Evolutionary conservation across 805 yeast species (phyloP).

Genomic region (Hanseniaspora hatyaiensis): DNA sequence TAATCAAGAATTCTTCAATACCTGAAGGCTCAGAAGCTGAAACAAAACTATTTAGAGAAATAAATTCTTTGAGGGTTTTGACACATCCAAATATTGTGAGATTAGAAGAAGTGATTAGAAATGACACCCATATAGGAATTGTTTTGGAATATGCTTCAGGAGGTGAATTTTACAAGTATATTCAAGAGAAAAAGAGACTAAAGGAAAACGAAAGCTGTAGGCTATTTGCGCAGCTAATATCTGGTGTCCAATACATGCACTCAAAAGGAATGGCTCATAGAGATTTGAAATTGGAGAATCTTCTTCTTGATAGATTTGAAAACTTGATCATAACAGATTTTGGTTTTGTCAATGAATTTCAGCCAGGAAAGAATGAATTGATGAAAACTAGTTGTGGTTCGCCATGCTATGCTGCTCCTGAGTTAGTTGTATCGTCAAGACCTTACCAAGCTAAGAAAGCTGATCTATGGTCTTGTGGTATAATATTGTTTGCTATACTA

Average conservation of each 20-base stretch:
- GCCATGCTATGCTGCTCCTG: constrained; percentile 98
- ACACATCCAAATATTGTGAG: constrained; percentile 90
- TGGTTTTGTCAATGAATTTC: constrained; percentile 83
- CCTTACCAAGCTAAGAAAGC: constrained; percentile 89
- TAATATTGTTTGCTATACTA: constrained; percentile 88
- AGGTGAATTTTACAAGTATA: constrained; percentile 91
- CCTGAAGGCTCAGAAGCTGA: constrained; percentile 77
- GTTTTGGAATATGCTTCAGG: constrained; percentile 95
- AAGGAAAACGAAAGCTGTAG: constrained; percentile 81
- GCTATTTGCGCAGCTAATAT: constrained; percentile 80
- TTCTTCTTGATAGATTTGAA: constrained; percentile 73
- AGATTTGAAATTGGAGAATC: constrained; percentile 80
- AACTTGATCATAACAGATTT: constrained; percentile 81
- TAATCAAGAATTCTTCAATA: constrained; percentile 79
- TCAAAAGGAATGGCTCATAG: constrained; percentile 82
- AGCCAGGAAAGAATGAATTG: constrained; percentile 44
- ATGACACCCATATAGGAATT: constrained; percentile 90
- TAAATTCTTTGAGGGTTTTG: constrained; percentile 72
- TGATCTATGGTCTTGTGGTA: constrained; percentile 96
- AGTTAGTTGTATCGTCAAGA: constrained; percentile 71
- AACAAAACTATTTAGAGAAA: constrained; percentile 82
- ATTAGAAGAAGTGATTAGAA: constrained; percentile 83
- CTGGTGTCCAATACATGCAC: constrained; percentile 92
- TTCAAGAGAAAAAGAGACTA: constrained; percentile 70
- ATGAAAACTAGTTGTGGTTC: constrained; percentile 96